Conservation (phyloP, 2,329 filamentous ascomycete genomes). For the Colletotrichum sp. region DNA sequence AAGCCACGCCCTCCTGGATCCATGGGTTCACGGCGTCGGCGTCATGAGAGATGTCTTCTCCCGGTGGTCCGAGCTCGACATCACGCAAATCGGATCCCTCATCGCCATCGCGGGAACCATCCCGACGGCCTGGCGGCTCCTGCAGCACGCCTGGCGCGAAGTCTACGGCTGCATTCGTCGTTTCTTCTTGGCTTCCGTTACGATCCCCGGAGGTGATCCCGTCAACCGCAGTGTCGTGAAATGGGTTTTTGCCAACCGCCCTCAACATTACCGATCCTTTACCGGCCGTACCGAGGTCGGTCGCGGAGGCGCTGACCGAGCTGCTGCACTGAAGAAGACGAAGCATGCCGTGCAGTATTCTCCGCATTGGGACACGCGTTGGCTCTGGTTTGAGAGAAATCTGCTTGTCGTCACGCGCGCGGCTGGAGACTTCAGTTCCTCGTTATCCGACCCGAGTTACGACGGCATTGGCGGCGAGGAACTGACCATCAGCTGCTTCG, state of each 20-base stretch:
- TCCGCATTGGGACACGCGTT: constrained; percentile 48
- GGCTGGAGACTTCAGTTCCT: constrained; percentile 38
- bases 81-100: constrained; percentile 48
- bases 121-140: constrained; percentile 42
- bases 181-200: constrained; percentile 49
- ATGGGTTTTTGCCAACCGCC: constrained; percentile 47
- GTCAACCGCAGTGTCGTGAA: constrained; percentile 49
- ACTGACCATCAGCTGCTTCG: constrained; percentile 53
- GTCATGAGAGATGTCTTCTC: constrained; percentile 40
- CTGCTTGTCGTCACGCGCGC: constrained; percentile 50
- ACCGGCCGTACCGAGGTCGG: constrained; percentile 47
- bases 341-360: constrained; percentile 45
- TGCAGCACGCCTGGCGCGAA: constrained; percentile 40
- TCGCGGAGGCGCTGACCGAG: constrained; percentile 36
- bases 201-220: constrained; percentile 46
- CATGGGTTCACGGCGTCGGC: constrained; percentile 35
- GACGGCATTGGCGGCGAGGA: constrained; percentile 52
- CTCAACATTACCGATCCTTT: constrained; percentile 43
- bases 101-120: constrained; percentile 47
- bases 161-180: constrained; percentile 43
- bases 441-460: constrained; percentile 44
- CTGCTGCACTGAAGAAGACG: constrained; percentile 45
- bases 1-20: constrained; percentile 26
- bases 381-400: constrained; percentile 54
- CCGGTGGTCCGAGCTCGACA: constrained; percentile 49